Conservation (phyloP, 1,284 basidiomycete genomes). For the Moniliophthora roreri region DNA sequence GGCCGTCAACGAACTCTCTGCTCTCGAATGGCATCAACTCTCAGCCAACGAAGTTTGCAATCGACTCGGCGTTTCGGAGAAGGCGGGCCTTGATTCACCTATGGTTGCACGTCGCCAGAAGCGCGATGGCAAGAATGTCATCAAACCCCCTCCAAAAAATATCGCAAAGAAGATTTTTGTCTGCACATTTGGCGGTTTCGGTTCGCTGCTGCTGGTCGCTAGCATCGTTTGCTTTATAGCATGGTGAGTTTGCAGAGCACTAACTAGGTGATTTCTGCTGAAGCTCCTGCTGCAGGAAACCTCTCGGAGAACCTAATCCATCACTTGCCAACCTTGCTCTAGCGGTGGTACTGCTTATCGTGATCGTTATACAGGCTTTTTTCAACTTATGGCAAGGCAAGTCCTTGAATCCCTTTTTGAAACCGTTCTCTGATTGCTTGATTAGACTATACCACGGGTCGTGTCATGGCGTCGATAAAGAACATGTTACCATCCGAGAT, state of each 20-base stretch:
- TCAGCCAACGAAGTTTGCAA: constrained; percentile 44
- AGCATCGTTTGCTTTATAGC: constrained; percentile 47
- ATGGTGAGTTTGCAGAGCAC: constrained; percentile 33
- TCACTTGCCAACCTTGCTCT: constrained; percentile 46
- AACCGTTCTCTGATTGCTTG: not conserved
- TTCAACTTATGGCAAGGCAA: constrained; percentile 47
- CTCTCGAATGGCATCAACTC: constrained; percentile 56
- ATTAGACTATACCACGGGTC: constrained; percentile 39
- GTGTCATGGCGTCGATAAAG: constrained; percentile 53
- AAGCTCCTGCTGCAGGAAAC: no score
- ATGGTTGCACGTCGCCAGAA: constrained; percentile 48
- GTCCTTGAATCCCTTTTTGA: not conserved
- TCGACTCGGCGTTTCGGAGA: constrained; percentile 45
- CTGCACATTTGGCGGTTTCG: constrained; percentile 50
- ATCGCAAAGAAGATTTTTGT: constrained; percentile 39
- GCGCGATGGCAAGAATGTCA: constrained; percentile 46
- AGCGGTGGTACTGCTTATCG: constrained; percentile 47
- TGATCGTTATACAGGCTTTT: constrained; percentile 37
- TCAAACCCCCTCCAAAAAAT: constrained; percentile 44
- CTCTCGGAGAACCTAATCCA: constrained; percentile 47
- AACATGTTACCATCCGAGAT: constrained; percentile 51
- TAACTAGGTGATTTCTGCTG: no score
- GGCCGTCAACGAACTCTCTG: constrained; percentile 32
- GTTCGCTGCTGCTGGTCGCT: constrained; percentile 54
- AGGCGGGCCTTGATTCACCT: constrained; percentile 46